Evolutionary conservation across 768 basidiomycete species (phyloP).

Genomic region (Tubosaeta sp.): DNA sequence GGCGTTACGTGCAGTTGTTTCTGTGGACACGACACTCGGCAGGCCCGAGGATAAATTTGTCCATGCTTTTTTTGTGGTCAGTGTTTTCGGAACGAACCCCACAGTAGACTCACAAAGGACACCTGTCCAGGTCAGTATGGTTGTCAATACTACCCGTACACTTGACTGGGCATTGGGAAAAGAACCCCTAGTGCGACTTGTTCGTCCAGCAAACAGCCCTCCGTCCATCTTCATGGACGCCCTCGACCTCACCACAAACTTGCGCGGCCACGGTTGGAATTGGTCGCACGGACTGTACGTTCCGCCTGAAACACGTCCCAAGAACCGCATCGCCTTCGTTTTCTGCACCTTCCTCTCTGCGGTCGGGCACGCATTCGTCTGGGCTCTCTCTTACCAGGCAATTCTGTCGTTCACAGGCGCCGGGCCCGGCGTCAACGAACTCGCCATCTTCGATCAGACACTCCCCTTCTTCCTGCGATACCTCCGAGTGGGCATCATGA

Average conservation of each 20-base stretch:
- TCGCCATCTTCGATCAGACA: conserved; percentile 29
- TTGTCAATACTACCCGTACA: conserved; percentile 6
- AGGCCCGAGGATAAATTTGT: not conserved
- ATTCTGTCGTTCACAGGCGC: conserved; percentile 42
- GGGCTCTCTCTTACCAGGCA: conserved; percentile 44
- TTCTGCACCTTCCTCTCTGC: conserved; percentile 31
- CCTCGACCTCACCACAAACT: conserved; percentile 45
- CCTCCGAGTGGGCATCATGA: conserved; percentile 40
- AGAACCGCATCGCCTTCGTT: conserved; percentile 37
- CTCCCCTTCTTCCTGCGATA: conserved; percentile 25
- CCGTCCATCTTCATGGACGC: conserved; percentile 32
- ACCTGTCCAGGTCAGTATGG: conserved; percentile 13
- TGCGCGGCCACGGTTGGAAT: conserved; percentile 60
- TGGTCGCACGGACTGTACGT: conserved; percentile 40
- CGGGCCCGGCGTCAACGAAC: conserved; percentile 1
- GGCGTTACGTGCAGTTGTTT: conserved; percentile 36
- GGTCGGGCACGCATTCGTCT: conserved; percentile 34
- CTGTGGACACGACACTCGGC: conserved; percentile 10
- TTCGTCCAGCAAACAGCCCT: conserved; percentile 4
- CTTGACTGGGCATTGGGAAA: conserved; percentile 16
- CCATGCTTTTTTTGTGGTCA: conserved; percentile 11
- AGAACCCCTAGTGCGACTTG: conserved; percentile 11
- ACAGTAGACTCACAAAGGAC: not conserved
- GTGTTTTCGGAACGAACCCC: not conserved
- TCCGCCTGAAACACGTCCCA: conserved; percentile 38